Conservation (phyloP, 176 grass and related monocot species). For the Oryza meyeriana region DNA sequence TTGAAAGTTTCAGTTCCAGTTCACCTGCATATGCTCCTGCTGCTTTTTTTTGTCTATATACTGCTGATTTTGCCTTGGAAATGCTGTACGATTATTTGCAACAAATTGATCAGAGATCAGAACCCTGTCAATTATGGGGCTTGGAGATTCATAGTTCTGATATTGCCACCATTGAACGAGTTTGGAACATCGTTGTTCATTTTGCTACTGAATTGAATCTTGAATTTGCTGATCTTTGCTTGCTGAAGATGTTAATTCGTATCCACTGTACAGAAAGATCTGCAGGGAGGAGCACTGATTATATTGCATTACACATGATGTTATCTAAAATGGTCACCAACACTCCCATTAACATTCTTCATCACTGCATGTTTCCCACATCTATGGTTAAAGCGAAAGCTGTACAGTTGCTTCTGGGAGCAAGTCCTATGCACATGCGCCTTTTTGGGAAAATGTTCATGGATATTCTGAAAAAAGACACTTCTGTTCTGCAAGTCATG, state of each 20-base stretch:
- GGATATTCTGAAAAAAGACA: conserved; percentile 48
- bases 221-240: conserved; percentile 72
- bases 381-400: conserved; percentile 68
- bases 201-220: conserved; percentile 57
- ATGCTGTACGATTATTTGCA: conserved; percentile 46
- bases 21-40: conserved; percentile 38
- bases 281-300: conserved; percentile 41
- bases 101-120: conserved; percentile 33
- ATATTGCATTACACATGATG: conserved; percentile 58
- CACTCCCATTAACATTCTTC: conserved; percentile 58
- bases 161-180: conserved; percentile 50
- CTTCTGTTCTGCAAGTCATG: conserved; percentile 39
- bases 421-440: conserved; percentile 65
- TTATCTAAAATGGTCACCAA: conserved; percentile 60
- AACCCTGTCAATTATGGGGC: conserved; percentile 40
- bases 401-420: conserved; percentile 61
- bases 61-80: conserved; percentile 65
- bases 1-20: conserved; percentile 27
- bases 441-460: conserved; percentile 70
- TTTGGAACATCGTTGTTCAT: conserved; percentile 64
- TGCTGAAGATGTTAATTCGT: conserved; percentile 54
- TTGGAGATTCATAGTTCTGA: conserved; percentile 46
- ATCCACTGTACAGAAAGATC: conserved; percentile 45
- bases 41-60: conserved; percentile 61
- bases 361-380: conserved; percentile 65